These are phyloP conservation scores for Saccharomyces eubayanus DNA, from an alignment of 805 yeast species.

Conservation along the genomic window DNA sequence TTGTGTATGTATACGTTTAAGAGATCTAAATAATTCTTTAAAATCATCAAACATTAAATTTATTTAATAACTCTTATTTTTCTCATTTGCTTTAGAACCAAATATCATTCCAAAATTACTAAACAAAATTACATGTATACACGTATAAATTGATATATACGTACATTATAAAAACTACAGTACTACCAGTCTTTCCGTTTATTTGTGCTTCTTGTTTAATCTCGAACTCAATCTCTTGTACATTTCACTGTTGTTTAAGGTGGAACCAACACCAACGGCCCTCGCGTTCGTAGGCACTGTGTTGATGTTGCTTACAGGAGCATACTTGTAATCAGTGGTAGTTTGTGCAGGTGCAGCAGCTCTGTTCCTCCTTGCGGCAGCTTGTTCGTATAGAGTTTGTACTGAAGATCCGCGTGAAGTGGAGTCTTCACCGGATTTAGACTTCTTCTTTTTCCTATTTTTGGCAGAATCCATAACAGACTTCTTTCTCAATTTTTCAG, in stretches of 20 bases:
- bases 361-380: constrained; percentile 84
- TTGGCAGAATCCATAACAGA: constrained; percentile 29
- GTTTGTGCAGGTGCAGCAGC: constrained; percentile 94
- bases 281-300: constrained; percentile 32
- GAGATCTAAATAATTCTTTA: neutral
- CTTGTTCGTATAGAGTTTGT: constrained; percentile 72
- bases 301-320: constrained; percentile 66
- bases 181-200: neutral
- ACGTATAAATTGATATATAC: neutral
- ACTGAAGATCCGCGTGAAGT: constrained; percentile 25
- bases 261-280: constrained; percentile 43
- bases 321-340: constrained; percentile 80
- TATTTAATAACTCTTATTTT: neutral
- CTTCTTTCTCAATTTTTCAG: constrained; percentile 38
- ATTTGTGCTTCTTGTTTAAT: constrained; percentile 25
- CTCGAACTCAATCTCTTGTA: constrained; percentile 62
- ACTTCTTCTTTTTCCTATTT: constrained; percentile 27
- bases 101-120: neutral
- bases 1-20: neutral
- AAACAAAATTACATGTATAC: neutral
- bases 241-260: constrained; percentile 61
- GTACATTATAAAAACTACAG: neutral
- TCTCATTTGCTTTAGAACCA: neutral
- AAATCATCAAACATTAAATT: neutral
- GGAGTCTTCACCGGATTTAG: constrained; percentile 9